Evolutionary conservation across 225 moss, liverwort and hornwort genomes (phyloP).

Genomic region (Anthoceros angustus): DNA sequence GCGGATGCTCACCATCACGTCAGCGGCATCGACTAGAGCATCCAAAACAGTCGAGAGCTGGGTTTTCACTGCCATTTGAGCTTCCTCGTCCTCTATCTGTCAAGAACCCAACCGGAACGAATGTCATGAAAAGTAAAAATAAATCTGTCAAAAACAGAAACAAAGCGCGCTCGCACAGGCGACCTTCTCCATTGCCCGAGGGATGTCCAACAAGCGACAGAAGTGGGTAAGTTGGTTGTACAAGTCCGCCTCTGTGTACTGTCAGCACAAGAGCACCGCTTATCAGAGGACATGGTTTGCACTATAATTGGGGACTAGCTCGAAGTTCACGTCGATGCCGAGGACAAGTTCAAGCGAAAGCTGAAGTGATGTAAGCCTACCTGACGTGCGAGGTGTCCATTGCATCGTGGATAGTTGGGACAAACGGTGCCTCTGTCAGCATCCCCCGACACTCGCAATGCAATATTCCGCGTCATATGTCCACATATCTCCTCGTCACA

Average conservation of each 20-base stretch:
- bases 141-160: too few relatives aligned
- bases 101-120: too few relatives aligned
- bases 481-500: slow-evolving; percentile 98
- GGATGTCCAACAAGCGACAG: slow-evolving; percentile 55
- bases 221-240: slow-evolving; percentile 97
- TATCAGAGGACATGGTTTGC: too few relatives aligned
- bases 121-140: too few relatives aligned
- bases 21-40: neutral
- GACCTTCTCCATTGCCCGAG: slow-evolving; percentile 63
- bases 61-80: neutral
- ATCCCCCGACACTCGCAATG: slow-evolving; percentile 68
- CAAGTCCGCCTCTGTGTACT: slow-evolving; percentile 70
- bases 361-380: slow-evolving; percentile 7
- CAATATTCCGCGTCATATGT: slow-evolving; percentile 59
- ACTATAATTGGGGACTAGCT: too few relatives aligned
- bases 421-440: slow-evolving; percentile 84
- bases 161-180: too few relatives aligned
- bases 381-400: slow-evolving; percentile 65
- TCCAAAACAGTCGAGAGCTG: neutral
- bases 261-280: neutral
- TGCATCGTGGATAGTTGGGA: slow-evolving; percentile 90
- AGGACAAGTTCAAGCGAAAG: neutral
- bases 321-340: too few relatives aligned
- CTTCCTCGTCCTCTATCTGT: neutral
- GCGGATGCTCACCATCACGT: neutral